These are phyloP conservation scores for Collybia mongolica DNA, from an alignment of 768 basidiomycete species.

Conservation along the genomic window DNA sequence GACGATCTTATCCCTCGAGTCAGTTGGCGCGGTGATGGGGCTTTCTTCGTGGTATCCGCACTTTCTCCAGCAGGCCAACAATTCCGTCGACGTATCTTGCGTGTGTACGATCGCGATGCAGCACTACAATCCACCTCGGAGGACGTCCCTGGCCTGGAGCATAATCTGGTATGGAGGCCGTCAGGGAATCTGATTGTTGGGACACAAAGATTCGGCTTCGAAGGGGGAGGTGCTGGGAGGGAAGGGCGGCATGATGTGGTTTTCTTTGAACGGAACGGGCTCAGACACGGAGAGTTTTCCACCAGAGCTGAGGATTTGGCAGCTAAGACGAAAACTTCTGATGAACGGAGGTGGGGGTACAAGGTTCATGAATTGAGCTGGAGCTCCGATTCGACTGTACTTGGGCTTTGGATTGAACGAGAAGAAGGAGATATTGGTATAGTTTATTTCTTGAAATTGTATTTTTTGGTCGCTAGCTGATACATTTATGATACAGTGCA, in stretches of 20 bases:
- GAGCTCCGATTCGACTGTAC: constrained; percentile 85
- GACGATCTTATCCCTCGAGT: constrained; percentile 75
- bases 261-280: constrained; percentile 94
- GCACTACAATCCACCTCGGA: constrained; percentile 84
- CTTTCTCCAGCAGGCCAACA: constrained; percentile 43
- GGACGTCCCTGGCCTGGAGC: constrained; percentile 78
- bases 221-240: constrained; percentile 64
- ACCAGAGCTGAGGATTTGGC: constrained; percentile 39
- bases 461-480: constrained; percentile 6
- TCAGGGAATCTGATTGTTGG: constrained; percentile 83
- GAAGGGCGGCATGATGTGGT: constrained; percentile 80
- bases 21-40: constrained; percentile 93
- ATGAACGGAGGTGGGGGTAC: constrained; percentile 57
- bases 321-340: constrained; percentile 29
- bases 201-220: constrained; percentile 80
- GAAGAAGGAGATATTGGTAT: constrained; percentile 69
- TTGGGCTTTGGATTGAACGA: constrained; percentile 82
- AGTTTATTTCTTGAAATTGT: constrained; percentile 18
- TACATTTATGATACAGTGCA: constrained; percentile 55
- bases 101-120: constrained; percentile 76
- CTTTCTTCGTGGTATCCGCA: constrained; percentile 83
- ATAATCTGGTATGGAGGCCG: constrained; percentile 80
- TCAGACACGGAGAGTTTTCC: constrained; percentile 87
- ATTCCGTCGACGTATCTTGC: constrained; percentile 52
- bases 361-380: constrained; percentile 76